Base-by-base conservation (phyloP, 805 yeast species). In the Kodamaea laetipori region DNA sequence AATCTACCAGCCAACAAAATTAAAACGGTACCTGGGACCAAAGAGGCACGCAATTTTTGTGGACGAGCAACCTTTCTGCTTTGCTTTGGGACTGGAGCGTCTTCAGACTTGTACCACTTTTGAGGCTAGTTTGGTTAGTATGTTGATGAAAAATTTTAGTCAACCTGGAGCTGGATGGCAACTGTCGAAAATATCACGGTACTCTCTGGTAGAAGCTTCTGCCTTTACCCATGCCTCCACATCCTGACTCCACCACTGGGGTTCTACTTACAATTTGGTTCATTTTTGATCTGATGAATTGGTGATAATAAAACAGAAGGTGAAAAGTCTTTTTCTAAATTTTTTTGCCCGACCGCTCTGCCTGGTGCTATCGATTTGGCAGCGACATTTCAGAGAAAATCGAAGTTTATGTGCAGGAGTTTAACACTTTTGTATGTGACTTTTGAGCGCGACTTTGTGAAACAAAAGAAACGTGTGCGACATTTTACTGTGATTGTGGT, bases 1-100 rank as follows among this genome's bases (percentile, higher is more conserved):
- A 90, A 92, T 78, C 97, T 89, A 73, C 99, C 99, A 66, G 98
- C 97, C 71, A 92, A 83, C 73, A 92, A 78, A 75, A 92, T 92
- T 72, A 94, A 81, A 61, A 92, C 97, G 68, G 97, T 86, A 74
- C 99, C 99, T 76, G 97, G 97, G 60, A 86, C 95, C 67, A 92
- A 80, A 54, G 97, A 86, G 66, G 95, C 81, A 77, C 98, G 90
- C 75, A 94, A 82, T 77, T 86, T 86, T 77, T 89, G 94, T 68
- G 97, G 95, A 72, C 90, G 88, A 65, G 80, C 78, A 64, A 90
- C 70, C 85, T 90, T 88, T 85, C 96, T 88, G 70, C 88, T 73
- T 77, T 80, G 81, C 81, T 86, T 88, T 64, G 92, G 82, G 65
- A 82, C 89, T 71, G 90, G 84, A 63, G 80, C 85, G 76, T 83